phyloP scores from a whole-genome alignment of 257 asterid species.

The Eustoma russellianum region DNA sequence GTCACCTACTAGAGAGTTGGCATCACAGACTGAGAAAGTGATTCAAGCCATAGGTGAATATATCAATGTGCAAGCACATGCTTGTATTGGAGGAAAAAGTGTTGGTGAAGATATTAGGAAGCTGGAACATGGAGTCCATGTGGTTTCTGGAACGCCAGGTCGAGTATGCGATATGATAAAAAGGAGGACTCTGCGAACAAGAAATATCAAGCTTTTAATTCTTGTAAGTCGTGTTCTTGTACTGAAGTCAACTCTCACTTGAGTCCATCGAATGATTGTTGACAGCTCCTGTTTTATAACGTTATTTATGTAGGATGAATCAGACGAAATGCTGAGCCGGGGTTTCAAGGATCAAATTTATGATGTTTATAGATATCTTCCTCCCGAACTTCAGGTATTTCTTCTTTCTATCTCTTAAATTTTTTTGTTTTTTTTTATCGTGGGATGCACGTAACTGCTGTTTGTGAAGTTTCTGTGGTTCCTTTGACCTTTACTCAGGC shows the following conservation, averaged over 20 bases:
- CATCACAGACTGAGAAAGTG: conserved; percentile 87
- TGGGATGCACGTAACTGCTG: background rate
- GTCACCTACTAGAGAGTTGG: conserved; percentile 97
- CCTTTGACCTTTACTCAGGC: background rate
- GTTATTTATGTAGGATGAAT: conserved; percentile 58
- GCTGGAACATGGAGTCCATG: conserved; percentile 95
- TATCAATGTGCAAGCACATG: conserved; percentile 84
- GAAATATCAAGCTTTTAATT: conserved; percentile 69
- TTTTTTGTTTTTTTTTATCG: no score
- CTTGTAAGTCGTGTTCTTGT: conserved; percentile 42
- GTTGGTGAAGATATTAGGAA: conserved; percentile 93
- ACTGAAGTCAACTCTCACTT: background rate
- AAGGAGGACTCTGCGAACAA: conserved; percentile 84
- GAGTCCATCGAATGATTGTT: background rate
- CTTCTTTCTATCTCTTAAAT: background rate
- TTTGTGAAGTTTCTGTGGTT: background rate
- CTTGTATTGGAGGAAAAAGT: conserved; percentile 96
- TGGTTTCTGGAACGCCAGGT: conserved; percentile 98
- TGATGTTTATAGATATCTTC: conserved; percentile 97
- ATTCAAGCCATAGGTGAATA: conserved; percentile 84
- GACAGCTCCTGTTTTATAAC: conserved; percentile 5
- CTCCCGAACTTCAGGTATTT: conserved; percentile 91
- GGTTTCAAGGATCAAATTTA: conserved; percentile 98
- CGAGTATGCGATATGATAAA: conserved; percentile 97
- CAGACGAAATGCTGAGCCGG: conserved; percentile 98